Conservation (phyloP, 2,329 filamentous ascomycete species). For the Trichoderma sp. region DNA sequence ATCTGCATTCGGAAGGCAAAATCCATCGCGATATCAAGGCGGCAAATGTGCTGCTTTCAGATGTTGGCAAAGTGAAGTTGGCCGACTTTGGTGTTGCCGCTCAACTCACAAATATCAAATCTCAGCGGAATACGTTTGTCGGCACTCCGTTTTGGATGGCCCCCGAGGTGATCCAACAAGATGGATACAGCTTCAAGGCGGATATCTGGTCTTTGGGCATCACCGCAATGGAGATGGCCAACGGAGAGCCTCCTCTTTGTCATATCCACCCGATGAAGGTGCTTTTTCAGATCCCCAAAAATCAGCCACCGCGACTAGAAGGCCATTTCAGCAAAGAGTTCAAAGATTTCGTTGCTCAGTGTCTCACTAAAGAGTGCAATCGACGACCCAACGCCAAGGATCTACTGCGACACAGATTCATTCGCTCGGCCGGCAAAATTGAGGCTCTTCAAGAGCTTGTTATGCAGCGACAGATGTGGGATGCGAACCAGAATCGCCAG, state of each 20-base stretch:
- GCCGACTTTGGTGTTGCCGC: conserved; percentile 97
- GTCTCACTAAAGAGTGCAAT: conserved; percentile 89
- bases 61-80: conserved; percentile 87
- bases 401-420: conserved; percentile 83
- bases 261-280: conserved; percentile 92
- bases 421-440: conserved; percentile 81
- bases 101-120: conserved; percentile 96
- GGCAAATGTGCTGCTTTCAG: conserved; percentile 91
- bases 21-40: conserved; percentile 98
- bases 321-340: conserved; percentile 87
- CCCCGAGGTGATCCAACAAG: conserved; percentile 88
- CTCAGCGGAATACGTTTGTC: conserved; percentile 94
- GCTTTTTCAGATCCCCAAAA: conserved; percentile 87
- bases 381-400: conserved; percentile 82
- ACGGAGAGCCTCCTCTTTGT: conserved; percentile 85
- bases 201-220: conserved; percentile 94
- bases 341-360: conserved; percentile 89
- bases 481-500: conserved; percentile 69
- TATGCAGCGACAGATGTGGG: conserved; percentile 77
- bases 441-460: conserved; percentile 88
- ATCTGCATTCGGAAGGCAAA: conserved; percentile 90
- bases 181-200: conserved; percentile 81
- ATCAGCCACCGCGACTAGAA: conserved; percentile 79
- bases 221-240: conserved; percentile 85
- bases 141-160: conserved; percentile 98